A percentile compares a stretch with the other conserved stretches of the same genome.
Conservation (phyloP, 176 grass and related monocot species). For the Aegilops tauschii region DNA sequence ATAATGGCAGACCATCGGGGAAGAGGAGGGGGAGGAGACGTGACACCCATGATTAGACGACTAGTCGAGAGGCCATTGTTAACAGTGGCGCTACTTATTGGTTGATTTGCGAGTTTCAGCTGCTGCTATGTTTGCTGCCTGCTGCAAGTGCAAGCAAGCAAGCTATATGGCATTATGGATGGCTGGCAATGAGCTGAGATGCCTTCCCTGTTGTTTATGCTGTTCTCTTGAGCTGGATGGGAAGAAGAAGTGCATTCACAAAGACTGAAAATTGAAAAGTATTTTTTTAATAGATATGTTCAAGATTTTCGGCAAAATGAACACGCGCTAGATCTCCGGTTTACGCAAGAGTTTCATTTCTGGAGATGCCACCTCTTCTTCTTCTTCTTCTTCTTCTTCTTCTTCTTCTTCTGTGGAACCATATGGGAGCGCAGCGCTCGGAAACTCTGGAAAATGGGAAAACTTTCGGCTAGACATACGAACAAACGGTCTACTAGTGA, state of each 20-base stretch:
- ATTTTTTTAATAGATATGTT: neutral
- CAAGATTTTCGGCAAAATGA: neutral
- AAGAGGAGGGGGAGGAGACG: conserved; percentile 13
- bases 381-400: too few species aligned
- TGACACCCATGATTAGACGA: conserved; percentile 60
- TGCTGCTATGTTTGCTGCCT: neutral
- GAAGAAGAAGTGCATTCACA: neutral
- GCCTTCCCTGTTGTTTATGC: conserved; percentile 4
- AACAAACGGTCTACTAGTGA: conserved; percentile 16
- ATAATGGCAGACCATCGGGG: conserved; percentile 34
- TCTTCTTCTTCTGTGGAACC: too few species aligned
- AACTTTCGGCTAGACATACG: neutral
- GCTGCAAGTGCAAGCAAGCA: neutral
- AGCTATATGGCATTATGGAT: too few species aligned
- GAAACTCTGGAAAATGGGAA: conserved; percentile 14
- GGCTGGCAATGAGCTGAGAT: conserved; percentile 21
- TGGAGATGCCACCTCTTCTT: neutral
- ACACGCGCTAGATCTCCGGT: neutral
- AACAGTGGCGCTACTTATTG: neutral
- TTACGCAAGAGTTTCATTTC: too few species aligned
- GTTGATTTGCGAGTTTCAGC: conserved; percentile 28
- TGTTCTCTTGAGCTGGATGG: conserved; percentile 19
- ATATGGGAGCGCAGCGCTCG: neutral
- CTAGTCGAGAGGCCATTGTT: neutral
- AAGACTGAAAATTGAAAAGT: neutral